Base-by-base conservation (phyloP, 1,284 basidiomycete genomes). In the Marasmius sp. region DNA sequence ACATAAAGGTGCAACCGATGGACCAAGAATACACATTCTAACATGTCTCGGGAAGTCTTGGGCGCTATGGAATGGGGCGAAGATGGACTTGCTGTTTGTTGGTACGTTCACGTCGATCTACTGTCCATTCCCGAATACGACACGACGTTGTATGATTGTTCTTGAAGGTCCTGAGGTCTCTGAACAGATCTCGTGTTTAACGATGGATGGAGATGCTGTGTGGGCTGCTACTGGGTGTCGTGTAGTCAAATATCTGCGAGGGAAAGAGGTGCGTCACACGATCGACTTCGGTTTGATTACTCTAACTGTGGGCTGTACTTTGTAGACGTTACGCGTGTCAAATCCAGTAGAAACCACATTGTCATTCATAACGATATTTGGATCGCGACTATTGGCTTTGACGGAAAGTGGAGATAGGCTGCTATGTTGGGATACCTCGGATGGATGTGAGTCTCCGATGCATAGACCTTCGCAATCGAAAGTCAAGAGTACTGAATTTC, bases 31-130 rank as follows among this genome's bases (percentile, higher is more conserved):
- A 62, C 89, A 94, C 67, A 81, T 99, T 54, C 78, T 98, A 48
- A 97, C 95, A 12, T 96, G 93, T 69, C 75, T 98, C 6, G 97
- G 97, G 14, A 86, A 83, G 65, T 89, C 92, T 67, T 99, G 97
- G 97, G 92, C 94, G 20, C 82, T 98, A 75, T 99, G 97, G 97
- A 95, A 98, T 71, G 95, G 94, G 12, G 92, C 89, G 38, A 93
- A 91, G 76, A 95, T 99, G 92, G 86, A 85, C 16, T 78, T 99
- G 53, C 81, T 98, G 52, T 98, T 99, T 73, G 94, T 97, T 63
- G 95, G 96, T 91, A 73, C 78, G 93, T 78, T 66, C 62, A 61
- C 54, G 16, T 8, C 11, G 18, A 53, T 37, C 27, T 27, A 27
- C 27, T 27, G 27, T 27, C 27, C 57, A 38, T 33, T 34, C 39